These are phyloP conservation scores for Pseudoneurospora amorphoporcata DNA, from an alignment of 495 filamentous ascomycete species.

Conservation along the genomic window DNA sequence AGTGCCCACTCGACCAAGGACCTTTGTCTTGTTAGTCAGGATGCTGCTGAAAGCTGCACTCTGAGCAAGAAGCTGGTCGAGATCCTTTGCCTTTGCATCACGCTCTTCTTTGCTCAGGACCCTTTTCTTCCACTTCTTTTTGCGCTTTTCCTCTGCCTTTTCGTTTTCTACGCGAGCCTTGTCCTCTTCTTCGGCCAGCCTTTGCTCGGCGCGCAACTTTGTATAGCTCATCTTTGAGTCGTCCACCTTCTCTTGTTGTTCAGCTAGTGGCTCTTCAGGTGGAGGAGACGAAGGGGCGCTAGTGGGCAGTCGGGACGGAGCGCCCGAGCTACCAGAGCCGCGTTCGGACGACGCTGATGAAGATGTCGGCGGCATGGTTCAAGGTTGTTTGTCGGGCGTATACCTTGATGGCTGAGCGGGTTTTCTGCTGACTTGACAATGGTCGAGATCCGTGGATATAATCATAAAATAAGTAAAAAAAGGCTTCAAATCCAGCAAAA, in stretches of 20 bases:
- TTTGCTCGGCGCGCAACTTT: slow-evolving; percentile 28
- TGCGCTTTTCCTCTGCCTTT: slow-evolving; percentile 36
- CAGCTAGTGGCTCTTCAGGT: slow-evolving; percentile 2
- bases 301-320: slow-evolving; percentile 25
- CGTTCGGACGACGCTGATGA: slow-evolving; percentile 18
- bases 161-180: slow-evolving; percentile 36
- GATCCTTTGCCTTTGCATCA: slow-evolving; percentile 38
- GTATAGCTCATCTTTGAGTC: slow-evolving; percentile 28
- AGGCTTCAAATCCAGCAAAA: neutral
- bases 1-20: slow-evolving; percentile 43
- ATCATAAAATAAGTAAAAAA: neutral
- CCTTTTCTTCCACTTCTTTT: slow-evolving; percentile 37
- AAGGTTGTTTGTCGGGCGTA: neutral
- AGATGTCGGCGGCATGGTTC: slow-evolving; percentile 15
- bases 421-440: neutral
- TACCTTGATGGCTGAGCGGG: neutral
- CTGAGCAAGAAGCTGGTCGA: slow-evolving; percentile 39
- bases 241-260: neutral
- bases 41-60: slow-evolving; percentile 42
- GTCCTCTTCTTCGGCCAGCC: slow-evolving; percentile 44
- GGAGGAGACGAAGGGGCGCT: slow-evolving; percentile 37
- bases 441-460: neutral
- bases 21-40: slow-evolving; percentile 44
- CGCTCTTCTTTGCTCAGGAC: slow-evolving; percentile 42
- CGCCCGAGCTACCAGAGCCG: slow-evolving; percentile 14